These are phyloP conservation scores for Penicillium argentinense DNA, from an alignment of 495 filamentous ascomycete species.

Conservation along the genomic window DNA sequence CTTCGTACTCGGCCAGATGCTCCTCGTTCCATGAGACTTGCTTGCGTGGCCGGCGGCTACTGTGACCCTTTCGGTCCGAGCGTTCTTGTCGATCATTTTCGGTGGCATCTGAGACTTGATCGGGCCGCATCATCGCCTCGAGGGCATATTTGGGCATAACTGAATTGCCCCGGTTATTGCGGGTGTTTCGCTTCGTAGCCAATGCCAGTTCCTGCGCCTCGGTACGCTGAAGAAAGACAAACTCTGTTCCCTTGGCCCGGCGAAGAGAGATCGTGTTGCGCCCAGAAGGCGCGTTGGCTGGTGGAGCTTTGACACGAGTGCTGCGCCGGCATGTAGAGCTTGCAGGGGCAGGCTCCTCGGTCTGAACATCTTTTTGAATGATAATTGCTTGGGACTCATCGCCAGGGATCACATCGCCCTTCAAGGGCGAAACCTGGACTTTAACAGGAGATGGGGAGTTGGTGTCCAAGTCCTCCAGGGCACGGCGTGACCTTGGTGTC, in stretches of 20 bases:
- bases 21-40: constrained; percentile 47
- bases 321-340: constrained; percentile 44
- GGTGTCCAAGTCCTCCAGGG: constrained; percentile 50
- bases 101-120: neutral
- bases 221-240: constrained; percentile 54
- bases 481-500: constrained; percentile 46
- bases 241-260: constrained; percentile 54
- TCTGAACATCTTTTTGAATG: constrained; percentile 17
- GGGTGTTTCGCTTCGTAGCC: constrained; percentile 55
- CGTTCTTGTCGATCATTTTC: constrained; percentile 10
- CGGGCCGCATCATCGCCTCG: constrained; percentile 36
- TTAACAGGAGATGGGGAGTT: constrained; percentile 57
- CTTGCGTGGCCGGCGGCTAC: constrained; percentile 20
- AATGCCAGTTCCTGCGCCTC: constrained; percentile 59
- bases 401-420: constrained; percentile 17
- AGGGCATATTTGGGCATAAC: constrained; percentile 48
- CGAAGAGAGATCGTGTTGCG: constrained; percentile 56
- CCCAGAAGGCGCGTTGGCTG: constrained; percentile 27
- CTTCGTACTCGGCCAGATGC: constrained; percentile 31
- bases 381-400: constrained; percentile 17
- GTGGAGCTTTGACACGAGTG: constrained; percentile 34
- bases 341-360: constrained; percentile 22
- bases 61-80: neutral
- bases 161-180: constrained; percentile 55
- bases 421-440: constrained; percentile 28